Evolutionary conservation across 805 yeast genomes (phyloP).

Genomic region (Ogataea paraovalis): DNA sequence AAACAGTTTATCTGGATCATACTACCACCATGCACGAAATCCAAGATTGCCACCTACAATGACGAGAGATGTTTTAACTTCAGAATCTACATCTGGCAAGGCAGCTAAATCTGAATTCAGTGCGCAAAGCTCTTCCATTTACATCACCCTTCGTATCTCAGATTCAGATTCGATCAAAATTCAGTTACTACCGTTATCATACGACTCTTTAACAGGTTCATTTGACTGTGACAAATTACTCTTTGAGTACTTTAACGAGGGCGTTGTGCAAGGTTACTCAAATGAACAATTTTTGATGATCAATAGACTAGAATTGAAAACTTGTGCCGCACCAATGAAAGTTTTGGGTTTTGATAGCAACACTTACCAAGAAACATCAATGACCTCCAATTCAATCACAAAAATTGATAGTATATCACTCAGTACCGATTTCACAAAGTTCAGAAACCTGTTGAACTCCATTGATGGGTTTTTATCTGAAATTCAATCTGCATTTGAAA

Average conservation of each 20-base stretch:
- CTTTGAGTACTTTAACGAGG: slow-evolving; percentile 14
- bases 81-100: neutral
- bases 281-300: slow-evolving; percentile 21
- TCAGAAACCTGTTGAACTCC: slow-evolving; percentile 24
- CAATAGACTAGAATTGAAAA: slow-evolving; percentile 17
- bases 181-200: slow-evolving; percentile 42
- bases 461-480: slow-evolving; percentile 4
- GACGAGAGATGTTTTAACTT: neutral
- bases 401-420: slow-evolving; percentile 27
- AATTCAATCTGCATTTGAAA: slow-evolving; percentile 1
- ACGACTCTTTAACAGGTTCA: slow-evolving; percentile 31
- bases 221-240: slow-evolving; percentile 34
- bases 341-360: slow-evolving; percentile 25
- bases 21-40: neutral
- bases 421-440: slow-evolving; percentile 23
- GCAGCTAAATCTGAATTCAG: slow-evolving; percentile 23
- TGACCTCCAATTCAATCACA: slow-evolving; percentile 12
- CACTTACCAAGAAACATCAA: slow-evolving; percentile 26
- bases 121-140: slow-evolving; percentile 39
- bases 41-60: neutral
- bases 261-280: slow-evolving; percentile 1
- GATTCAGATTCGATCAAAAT: slow-evolving; percentile 19
- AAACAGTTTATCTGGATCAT: neutral
- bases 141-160: slow-evolving; percentile 23
- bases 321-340: slow-evolving; percentile 3